Conservation (phyloP, 305 asterid genomes). For the Solanum hybrid region DNA sequence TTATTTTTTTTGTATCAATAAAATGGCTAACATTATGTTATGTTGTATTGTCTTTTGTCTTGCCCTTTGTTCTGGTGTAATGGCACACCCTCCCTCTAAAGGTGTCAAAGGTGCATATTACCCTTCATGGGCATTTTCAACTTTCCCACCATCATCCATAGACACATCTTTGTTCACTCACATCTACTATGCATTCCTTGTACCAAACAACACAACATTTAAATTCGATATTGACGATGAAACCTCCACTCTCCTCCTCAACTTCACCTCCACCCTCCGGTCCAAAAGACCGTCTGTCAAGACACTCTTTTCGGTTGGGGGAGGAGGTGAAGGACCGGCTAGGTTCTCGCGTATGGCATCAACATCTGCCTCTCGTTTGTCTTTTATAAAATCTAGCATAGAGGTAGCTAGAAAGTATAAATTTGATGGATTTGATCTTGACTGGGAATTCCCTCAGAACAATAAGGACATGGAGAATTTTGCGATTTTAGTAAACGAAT, state of each 20-base stretch:
- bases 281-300: slow-evolving; percentile 32
- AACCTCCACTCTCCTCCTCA: slow-evolving; percentile 25
- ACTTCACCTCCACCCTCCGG: slow-evolving; percentile 52
- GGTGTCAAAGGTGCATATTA: slow-evolving; percentile 57
- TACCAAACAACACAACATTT: slow-evolving; percentile 41
- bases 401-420: slow-evolving; percentile 45
- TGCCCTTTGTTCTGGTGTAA: neutral
- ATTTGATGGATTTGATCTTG: slow-evolving; percentile 72
- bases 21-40: neutral
- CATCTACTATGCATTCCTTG: slow-evolving; percentile 60
- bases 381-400: slow-evolving; percentile 51
- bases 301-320: slow-evolving; percentile 61
- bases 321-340: slow-evolving; percentile 33
- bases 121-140: slow-evolving; percentile 42
- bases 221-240: slow-evolving; percentile 28
- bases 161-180: slow-evolving; percentile 54
- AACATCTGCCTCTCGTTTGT: slow-evolving; percentile 19
- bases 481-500: slow-evolving; percentile 34
- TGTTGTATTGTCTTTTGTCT: neutral
- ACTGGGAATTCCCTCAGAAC: slow-evolving; percentile 66
- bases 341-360: slow-evolving; percentile 48
- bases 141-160: slow-evolving; percentile 43
- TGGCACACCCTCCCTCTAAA: slow-evolving; percentile 10
- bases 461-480: slow-evolving; percentile 47
- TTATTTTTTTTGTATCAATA: neutral